phyloP scores from a whole-genome alignment of 2,329 filamentous ascomycete species.

The Cladophialophora exuberans region DNA sequence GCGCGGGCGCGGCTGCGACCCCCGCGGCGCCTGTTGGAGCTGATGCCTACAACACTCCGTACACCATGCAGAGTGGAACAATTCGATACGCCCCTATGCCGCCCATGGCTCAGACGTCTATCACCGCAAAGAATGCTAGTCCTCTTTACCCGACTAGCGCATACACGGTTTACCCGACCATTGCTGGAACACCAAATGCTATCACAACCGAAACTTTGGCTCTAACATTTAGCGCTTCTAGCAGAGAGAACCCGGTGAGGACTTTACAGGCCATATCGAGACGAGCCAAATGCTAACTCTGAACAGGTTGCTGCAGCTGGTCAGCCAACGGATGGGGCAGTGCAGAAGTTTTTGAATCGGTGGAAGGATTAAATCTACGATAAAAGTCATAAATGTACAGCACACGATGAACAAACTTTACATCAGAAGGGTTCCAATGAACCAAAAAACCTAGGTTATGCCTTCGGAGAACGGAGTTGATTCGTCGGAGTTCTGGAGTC shows the following conservation, averaged over 20 bases:
- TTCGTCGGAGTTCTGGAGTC: constrained; percentile 5
- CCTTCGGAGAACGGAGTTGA: constrained; percentile 25
- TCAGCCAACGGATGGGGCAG: constrained; percentile 53
- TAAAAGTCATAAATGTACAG: neutral
- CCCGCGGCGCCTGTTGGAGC: constrained; percentile 25
- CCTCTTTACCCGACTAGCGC: constrained; percentile 60
- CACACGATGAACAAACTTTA: constrained; percentile 3
- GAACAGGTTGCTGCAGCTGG: constrained; percentile 59
- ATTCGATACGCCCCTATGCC: constrained; percentile 67
- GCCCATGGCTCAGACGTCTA: constrained; percentile 60
- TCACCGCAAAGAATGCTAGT: constrained; percentile 55
- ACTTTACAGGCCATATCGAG: constrained; percentile 22
- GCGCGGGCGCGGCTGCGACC: constrained; percentile 31
- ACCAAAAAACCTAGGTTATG: neutral
- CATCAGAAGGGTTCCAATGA: constrained; percentile 10
- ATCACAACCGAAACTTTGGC: constrained; percentile 56
- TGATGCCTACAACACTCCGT: constrained; percentile 50
- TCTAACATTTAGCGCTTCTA: constrained; percentile 55
- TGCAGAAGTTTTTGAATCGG: constrained; percentile 60
- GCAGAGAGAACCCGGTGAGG: constrained; percentile 63
- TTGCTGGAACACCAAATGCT: constrained; percentile 54
- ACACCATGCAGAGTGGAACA: constrained; percentile 59
- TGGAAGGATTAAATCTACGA: constrained; percentile 59
- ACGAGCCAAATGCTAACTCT: constrained; percentile 15
- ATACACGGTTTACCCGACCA: constrained; percentile 45